phyloP scores from a whole-genome alignment of 495 filamentous ascomycete species.

The Xylaria cubensis region DNA sequence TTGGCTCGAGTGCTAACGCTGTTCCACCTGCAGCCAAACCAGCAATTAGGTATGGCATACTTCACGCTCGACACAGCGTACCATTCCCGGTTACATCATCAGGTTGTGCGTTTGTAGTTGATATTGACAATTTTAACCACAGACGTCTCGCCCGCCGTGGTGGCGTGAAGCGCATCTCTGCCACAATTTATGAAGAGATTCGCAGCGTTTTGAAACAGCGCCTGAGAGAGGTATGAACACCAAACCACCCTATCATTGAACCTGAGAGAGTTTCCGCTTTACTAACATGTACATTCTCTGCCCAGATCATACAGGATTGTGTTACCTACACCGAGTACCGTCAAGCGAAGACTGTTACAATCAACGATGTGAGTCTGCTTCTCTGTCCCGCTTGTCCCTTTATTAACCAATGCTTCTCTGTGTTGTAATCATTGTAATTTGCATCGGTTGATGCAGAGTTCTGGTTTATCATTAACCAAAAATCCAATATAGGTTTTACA shows the following conservation, averaged over 20 bases:
- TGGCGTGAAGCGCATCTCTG: slow-evolving; percentile 76
- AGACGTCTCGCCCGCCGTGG: slow-evolving; percentile 82
- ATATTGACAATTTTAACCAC: slow-evolving; percentile 11
- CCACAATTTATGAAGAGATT: slow-evolving; percentile 72
- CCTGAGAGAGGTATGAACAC: slow-evolving; percentile 57
- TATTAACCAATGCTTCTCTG: not conserved
- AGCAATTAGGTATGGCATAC: slow-evolving; percentile 68
- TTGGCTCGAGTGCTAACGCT: slow-evolving; percentile 25
- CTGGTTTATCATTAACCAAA: slow-evolving; percentile 1
- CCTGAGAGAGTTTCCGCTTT: not conserved
- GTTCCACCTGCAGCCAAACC: slow-evolving; percentile 58
- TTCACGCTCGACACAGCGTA: not conserved
- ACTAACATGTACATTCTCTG: slow-evolving; percentile 2
- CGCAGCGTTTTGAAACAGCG: slow-evolving; percentile 60
- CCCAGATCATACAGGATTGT: slow-evolving; percentile 61
- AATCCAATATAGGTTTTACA: slow-evolving; percentile 63
- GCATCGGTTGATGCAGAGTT: not conserved
- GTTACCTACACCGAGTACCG: slow-evolving; percentile 60
- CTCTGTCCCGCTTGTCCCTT: not conserved
- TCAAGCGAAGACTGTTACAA: slow-evolving; percentile 64
- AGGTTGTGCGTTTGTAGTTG: not conserved
- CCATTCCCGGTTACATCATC: not conserved
- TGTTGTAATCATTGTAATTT: not conserved
- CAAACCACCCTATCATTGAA: not conserved
- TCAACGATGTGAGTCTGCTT: slow-evolving; percentile 63